Evolutionary conservation across 257 asterid genomes (phyloP), one percentile per base, ranked within the genome.

Genomic region (Knoxia roxburghii): DNA sequence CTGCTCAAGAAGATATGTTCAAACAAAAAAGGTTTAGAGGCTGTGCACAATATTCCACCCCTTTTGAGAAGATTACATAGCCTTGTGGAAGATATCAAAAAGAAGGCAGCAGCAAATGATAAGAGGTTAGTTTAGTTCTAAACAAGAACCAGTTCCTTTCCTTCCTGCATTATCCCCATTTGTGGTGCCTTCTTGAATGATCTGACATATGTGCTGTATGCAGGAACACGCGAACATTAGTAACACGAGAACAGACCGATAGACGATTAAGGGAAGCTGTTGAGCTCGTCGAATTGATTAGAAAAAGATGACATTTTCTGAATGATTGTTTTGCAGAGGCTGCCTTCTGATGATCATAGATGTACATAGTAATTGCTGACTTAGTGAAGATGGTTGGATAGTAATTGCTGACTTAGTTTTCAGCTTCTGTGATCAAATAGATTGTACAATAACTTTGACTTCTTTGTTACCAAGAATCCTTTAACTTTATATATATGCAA

Each of bases 341-440:
- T 12, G 33, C 27, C 18, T 26, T 30, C 41, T 9, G 9, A 29
- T 24, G 41, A n/a, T 8, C 40, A 64, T 29, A 48, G 12, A 2
- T 64, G 59, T 49, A 49, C 43, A 64, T 46, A 27, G 18, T 4
- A 26, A 24, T 46, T 9, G n/a, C n/a, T n/a, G n/a, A n/a, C n/a
- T n/a, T n/a, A n/a, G n/a, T n/a, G n/a, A 55, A 75, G 84, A 78
- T 32, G 91, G 80, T 70, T 93, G 99, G 74, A 90, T 86, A 63
- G 82, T 65, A 77, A 86, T 70, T 40, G 84, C 93, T 20, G 90
- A 78, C 61, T 68, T 75, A 68, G 84, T 74, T 78, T 76, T 67
- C 53, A 65, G 65, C 65, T 77, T 79, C 40, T 52, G 61, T 40
- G 63, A 80, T 17, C 82, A 74, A 46, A 83, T 82, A 65, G 88